Base-by-base conservation (phyloP, 2,329 filamentous ascomycete genomes). In the Clonostachys chloroleuca region DNA sequence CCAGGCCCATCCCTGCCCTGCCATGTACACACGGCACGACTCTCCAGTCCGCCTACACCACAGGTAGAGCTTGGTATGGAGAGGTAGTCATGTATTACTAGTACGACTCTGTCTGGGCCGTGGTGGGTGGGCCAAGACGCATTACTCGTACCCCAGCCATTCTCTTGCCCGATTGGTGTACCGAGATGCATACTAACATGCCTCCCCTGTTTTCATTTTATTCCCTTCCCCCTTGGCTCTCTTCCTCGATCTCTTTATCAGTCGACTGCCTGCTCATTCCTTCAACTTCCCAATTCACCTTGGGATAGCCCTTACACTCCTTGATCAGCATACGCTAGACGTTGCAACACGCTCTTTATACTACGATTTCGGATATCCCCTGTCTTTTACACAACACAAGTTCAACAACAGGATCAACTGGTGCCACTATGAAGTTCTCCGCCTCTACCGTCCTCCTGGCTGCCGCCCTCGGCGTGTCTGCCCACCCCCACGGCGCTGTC, bases 381-480 rank as follows among this genome's bases (percentile, higher is more conserved):
- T 30, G 24, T 46, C 36, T 40, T 18, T 10, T 14, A n/a, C n/a
- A 40, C 34, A 34, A 34, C 24, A 13, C 18, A 43, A n/a, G 17
- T 34, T 16, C 34, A 33, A 16, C 17, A 43, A 43, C 14, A 4
- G 9, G 24, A 30, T 20, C 42, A 45, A 37, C 34, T n/a, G 16
- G 43, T 47, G 40, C 44, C 54, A 67, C 52, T 45, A 73, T 73
- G 70, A 72, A 72, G 64, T 58, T 72, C 59, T 62, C 68, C 30
- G 50, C 63, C 18, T 57, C 68, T 47, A 51, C 64, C 40, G 42
- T 70, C 47, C 34, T 68, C 49, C 57, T 72, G 33, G 45, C 67
- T 51, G 64, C 68, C 53, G 68, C 67, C 59, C 55, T 71, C 43
- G 66, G 68, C 56, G 70, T 59, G 48, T 61, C 66, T 50, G 69